Evolutionary conservation across 78 protist genomes (phyloP).

Genomic region (Andalucia godoyi): DNA sequence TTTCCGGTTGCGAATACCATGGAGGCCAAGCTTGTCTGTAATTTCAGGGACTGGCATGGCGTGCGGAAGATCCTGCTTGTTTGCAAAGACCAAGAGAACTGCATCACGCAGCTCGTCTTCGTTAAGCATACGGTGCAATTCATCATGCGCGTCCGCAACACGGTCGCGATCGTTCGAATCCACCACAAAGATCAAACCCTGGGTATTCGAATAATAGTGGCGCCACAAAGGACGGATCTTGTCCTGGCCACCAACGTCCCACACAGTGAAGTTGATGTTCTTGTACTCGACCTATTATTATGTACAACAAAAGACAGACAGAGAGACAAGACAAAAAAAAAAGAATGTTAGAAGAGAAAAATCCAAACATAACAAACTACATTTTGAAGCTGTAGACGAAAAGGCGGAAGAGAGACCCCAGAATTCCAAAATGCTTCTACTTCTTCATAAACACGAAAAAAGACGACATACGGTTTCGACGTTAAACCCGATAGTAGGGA

Average conservation of each 20-base stretch:
- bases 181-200: constrained; percentile 33
- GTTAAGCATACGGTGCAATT: constrained; percentile 55
- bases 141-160: constrained; percentile 18
- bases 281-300: constrained; percentile 4
- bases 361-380: too few species aligned
- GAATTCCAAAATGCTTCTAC: too few species aligned
- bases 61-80: constrained; percentile 74
- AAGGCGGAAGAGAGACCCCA: too few species aligned
- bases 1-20: background rate
- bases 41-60: constrained; percentile 29
- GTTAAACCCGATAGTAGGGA: constrained; percentile 21
- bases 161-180: constrained; percentile 30
- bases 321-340: too few species aligned
- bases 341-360: too few species aligned
- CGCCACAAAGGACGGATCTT: constrained; percentile 32
- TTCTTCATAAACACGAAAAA: too few species aligned
- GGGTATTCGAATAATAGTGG: constrained; percentile 17
- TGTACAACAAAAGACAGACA: too few species aligned
- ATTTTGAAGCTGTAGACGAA: too few species aligned
- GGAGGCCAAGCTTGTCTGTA: constrained; percentile 19
- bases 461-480: constrained; percentile 31
- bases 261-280: background rate
- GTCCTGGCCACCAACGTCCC: constrained; percentile 41
- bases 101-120: constrained; percentile 54
- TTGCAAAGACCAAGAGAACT: constrained; percentile 59